Evolutionary conservation across 2,329 filamentous ascomycete genomes (phyloP), one percentile per base, ranked within the genome.

Genomic region (Sporothrix luriei): DNA sequence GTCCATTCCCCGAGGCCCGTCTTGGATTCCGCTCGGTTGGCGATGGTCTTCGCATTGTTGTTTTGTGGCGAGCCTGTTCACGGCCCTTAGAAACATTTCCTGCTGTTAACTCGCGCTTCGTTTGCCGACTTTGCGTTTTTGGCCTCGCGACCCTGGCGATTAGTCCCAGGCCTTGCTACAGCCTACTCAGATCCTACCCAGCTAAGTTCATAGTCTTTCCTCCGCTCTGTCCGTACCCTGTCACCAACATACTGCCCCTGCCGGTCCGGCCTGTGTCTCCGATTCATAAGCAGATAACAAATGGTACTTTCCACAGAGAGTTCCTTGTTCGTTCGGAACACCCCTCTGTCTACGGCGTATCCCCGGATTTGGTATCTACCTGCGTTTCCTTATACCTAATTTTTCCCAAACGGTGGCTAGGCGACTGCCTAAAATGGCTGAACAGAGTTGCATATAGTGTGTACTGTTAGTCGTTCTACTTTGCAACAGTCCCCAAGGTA

Each of bases 211-310:
- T 33, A 33, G 33, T 33, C 33, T 33, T 33, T 7, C 19, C 3
- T 61, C 33, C 33, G 55, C 26, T 38, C 11, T 43, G 55, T n/a
- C 55, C 33, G 55, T 29, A 29, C 49, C 49, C n/a, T 52, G 24
- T 54, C 24, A 7, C 14, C 24, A 24, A 13, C 24, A 26, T 29
- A 0, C 51, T 29, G 21, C 29, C 11, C 51, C 38, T 19, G 11
- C 33, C 57, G 57, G 33, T 13, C 57, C 57, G 57, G 40, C 9
- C 13, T 46, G 38, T 38, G 14, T n/a, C 57, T 38, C n/a, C n/a
- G 57, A 62, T 62, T 62, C 38, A 43, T 62, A 62, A 62, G n/a
- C 57, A 43, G 57, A 57, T 38, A 9, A 29, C 51, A 54, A n/a
- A 59, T 40, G 9, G 29, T 6, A n/a, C 54, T 57, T 57, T 16